Evolutionary conservation across 345 rosid species (phyloP).

Genomic region (Pugionium cornutum): DNA sequence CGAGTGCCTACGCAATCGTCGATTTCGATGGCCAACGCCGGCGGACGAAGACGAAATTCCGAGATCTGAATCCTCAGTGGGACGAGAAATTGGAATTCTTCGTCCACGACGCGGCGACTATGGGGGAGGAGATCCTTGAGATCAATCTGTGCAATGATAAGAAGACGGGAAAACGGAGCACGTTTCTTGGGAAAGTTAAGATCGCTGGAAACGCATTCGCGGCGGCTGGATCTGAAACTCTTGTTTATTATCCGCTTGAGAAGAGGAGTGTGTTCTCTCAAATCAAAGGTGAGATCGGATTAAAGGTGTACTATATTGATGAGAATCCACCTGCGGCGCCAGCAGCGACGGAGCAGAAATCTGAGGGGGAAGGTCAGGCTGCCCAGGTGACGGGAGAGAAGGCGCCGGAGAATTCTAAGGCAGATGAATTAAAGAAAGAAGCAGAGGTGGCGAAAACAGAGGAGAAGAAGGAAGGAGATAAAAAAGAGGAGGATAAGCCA

Average conservation of each 20-base stretch:
- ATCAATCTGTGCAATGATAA: constrained; percentile 79
- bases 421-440: constrained; percentile 40
- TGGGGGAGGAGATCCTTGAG: constrained; percentile 68
- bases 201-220: constrained; percentile 59
- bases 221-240: constrained; percentile 60
- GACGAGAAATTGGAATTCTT: constrained; percentile 83
- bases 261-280: constrained; percentile 88
- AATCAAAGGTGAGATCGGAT: constrained; percentile 78
- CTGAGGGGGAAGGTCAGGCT: constrained; percentile 30
- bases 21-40: constrained; percentile 85
- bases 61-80: constrained; percentile 91
- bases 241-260: constrained; percentile 79
- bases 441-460: constrained; percentile 43
- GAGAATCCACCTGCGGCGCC: constrained; percentile 52
- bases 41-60: constrained; percentile 72
- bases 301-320: constrained; percentile 69
- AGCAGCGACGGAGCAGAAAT: constrained; percentile 32
- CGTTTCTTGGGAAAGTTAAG: constrained; percentile 81
- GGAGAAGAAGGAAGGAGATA: constrained; percentile 47
- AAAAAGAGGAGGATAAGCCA: constrained; percentile 42
- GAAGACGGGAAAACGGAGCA: constrained; percentile 62
- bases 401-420: constrained; percentile 29
- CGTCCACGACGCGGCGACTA: constrained; percentile 58
- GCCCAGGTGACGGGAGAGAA: constrained; percentile 42
- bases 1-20: constrained; percentile 77